Conservation (phyloP, 2,329 filamentous ascomycete genomes). For the Fusarium verticillioides region DNA sequence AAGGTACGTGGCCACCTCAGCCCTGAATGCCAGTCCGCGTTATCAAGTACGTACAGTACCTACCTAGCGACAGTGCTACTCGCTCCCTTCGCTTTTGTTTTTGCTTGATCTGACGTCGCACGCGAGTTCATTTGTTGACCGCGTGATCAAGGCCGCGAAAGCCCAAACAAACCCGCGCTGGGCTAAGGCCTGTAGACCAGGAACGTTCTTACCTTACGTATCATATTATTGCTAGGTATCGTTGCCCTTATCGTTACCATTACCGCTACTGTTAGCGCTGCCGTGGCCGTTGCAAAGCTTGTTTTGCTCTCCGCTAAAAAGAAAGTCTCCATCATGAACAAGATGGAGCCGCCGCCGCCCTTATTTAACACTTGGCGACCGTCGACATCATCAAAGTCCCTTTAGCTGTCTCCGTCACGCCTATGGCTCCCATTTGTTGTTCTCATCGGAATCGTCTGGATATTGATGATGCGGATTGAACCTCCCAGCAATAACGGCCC, state of each 20-base stretch:
- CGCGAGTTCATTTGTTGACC: fast-evolving
- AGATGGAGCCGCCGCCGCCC: neutral
- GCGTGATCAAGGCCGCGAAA: neutral
- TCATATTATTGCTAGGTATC: neutral
- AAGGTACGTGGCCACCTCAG: neutral
- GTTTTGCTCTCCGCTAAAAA: neutral
- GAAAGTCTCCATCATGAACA: neutral
- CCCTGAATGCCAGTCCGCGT: neutral
- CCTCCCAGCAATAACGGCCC: neutral
- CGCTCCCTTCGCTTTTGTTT: neutral
- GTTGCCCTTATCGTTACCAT: too few species aligned
- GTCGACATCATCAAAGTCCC: neutral
- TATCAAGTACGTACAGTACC: neutral
- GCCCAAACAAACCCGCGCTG: neutral
- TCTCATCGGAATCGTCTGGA: fast-evolving
- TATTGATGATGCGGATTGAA: neutral
- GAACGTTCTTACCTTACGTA: neutral
- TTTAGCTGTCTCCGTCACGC: fast-evolving
- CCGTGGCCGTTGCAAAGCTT: neutral
- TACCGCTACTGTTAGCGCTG: neutral
- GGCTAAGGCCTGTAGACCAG: fast-evolving
- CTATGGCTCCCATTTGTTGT: fast-evolving
- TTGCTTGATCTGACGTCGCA: neutral
- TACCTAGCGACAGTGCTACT: neutral
- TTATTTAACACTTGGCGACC: neutral